Percentiles rank a stretch among this genome's conserved stretches.
Conservation (phyloP, 2,329 filamentous ascomycete species). For the Geosmithia flava region DNA sequence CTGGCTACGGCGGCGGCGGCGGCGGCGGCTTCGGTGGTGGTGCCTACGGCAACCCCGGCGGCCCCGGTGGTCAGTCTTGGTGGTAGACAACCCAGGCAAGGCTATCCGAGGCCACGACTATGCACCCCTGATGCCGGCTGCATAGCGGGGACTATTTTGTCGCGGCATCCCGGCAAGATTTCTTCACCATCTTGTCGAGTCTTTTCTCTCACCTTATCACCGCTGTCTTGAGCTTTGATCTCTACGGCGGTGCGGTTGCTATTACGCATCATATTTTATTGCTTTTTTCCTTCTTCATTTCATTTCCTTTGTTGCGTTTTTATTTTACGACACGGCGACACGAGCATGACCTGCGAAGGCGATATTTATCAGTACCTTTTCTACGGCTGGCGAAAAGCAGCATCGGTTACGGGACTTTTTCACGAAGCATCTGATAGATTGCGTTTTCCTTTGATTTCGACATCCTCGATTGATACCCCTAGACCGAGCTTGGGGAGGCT, state of each 20-base stretch:
- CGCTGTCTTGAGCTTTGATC: slow-evolving; percentile 8
- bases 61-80: slow-evolving; percentile 55
- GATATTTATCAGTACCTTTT: slow-evolving; percentile 7
- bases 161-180: slow-evolving; percentile 2
- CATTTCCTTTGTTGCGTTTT: slow-evolving; percentile 10
- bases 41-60: slow-evolving; percentile 55
- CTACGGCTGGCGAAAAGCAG: slow-evolving; percentile 19
- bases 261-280: slow-evolving; percentile 4
- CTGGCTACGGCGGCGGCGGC: slow-evolving; percentile 23
- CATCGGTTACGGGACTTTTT: slow-evolving; percentile 23
- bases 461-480: slow-evolving; percentile 31
- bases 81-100: slow-evolving; percentile 32
- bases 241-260: slow-evolving; percentile 1
- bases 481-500: slow-evolving; percentile 27
- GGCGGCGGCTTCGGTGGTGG: slow-evolving; percentile 25
- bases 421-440: slow-evolving; percentile 30
- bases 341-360: slow-evolving; percentile 23
- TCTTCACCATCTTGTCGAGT: slow-evolving; percentile 4
- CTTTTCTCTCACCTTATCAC: slow-evolving; percentile 5
- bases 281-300: slow-evolving; percentile 7
- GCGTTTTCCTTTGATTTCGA: slow-evolving; percentile 30
- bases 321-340: slow-evolving; percentile 23
- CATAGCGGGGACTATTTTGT: neutral
- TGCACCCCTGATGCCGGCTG: neutral
- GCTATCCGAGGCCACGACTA: neutral